phyloP scores from a whole-genome alignment of 441 rosid species.

The Capsella rubella region DNA sequence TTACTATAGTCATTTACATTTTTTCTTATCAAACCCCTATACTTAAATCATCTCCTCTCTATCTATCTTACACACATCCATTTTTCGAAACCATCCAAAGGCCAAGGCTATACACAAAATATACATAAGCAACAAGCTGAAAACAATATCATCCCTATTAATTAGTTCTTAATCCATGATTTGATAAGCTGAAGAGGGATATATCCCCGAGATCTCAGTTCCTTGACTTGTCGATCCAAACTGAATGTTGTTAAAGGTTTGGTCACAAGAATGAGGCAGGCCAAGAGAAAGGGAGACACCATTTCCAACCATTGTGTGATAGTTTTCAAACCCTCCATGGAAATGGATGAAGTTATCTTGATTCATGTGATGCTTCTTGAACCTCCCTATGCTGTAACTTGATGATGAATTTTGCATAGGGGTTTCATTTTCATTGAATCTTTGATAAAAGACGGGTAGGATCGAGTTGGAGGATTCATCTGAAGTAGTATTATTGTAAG shows the following conservation, averaged over 20 bases:
- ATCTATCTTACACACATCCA: background rate
- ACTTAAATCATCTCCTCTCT: background rate
- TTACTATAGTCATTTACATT: constrained; percentile 23
- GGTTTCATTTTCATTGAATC: constrained; percentile 42
- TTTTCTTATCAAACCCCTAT: constrained; percentile 24
- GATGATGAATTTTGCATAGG: constrained; percentile 44
- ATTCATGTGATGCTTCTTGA: constrained; percentile 31
- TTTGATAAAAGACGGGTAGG: constrained; percentile 50
- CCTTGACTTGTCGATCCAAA: constrained; percentile 51
- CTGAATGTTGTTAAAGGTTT: constrained; percentile 52
- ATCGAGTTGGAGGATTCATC: constrained; percentile 46
- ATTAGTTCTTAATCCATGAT: constrained; percentile 27
- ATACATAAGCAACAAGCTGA: constrained; percentile 44
- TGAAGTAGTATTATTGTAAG: constrained; percentile 35
- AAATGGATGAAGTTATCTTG: constrained; percentile 47
- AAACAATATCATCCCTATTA: constrained; percentile 47
- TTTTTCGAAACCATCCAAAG: background rate
- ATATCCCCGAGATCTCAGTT: constrained; percentile 30
- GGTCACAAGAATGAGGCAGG: constrained; percentile 57
- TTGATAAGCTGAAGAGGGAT: constrained; percentile 27
- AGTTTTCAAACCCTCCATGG: constrained; percentile 50
- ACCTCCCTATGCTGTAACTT: constrained; percentile 40
- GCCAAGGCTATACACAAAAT: constrained; percentile 16
- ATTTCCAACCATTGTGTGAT: constrained; percentile 53
- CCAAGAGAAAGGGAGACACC: constrained; percentile 71